These are phyloP conservation scores for Chalaropsis ovoidea DNA, from an alignment of 2,329 filamentous ascomycete species.

Conservation along the genomic window DNA sequence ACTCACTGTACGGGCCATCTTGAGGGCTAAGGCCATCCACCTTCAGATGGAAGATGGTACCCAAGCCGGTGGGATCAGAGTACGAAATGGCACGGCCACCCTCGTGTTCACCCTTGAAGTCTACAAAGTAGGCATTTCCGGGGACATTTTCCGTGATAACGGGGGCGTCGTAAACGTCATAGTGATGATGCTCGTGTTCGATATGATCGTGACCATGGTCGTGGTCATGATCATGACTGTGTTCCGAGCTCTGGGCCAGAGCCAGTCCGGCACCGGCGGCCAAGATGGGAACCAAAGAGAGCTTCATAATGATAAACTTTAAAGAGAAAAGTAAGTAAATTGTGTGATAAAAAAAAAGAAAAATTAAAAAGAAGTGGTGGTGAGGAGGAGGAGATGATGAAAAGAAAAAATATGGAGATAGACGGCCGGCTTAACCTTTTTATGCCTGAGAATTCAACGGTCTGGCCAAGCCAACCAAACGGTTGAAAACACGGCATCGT, in stretches of 20 bases:
- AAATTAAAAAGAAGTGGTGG: background rate
- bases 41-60: slow-evolving; percentile 24
- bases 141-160: slow-evolving; percentile 19
- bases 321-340: slow-evolving; percentile 4
- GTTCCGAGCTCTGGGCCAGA: slow-evolving; percentile 6
- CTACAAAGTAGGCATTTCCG: slow-evolving; percentile 21
- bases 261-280: background rate
- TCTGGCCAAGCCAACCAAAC: background rate
- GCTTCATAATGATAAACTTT: slow-evolving; percentile 18
- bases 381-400: background rate
- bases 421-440: background rate
- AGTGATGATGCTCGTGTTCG: background rate
- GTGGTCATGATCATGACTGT: background rate
- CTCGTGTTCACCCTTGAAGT: slow-evolving; percentile 17
- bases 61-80: slow-evolving; percentile 24
- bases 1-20: slow-evolving; percentile 24
- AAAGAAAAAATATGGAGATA: background rate
- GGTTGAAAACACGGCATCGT: background rate
- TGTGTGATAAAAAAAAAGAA: background rate
- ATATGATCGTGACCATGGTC: background rate
- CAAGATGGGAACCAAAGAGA: slow-evolving; percentile 14
- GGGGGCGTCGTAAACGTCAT: background rate
- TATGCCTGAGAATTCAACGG: background rate
- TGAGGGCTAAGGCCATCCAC: slow-evolving; percentile 19
- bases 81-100: slow-evolving; percentile 22